Evolutionary conservation across 73 alveolate species (phyloP), one percentile per base, ranked within the genome.

Genomic region (Stentor coeruleus): DNA sequence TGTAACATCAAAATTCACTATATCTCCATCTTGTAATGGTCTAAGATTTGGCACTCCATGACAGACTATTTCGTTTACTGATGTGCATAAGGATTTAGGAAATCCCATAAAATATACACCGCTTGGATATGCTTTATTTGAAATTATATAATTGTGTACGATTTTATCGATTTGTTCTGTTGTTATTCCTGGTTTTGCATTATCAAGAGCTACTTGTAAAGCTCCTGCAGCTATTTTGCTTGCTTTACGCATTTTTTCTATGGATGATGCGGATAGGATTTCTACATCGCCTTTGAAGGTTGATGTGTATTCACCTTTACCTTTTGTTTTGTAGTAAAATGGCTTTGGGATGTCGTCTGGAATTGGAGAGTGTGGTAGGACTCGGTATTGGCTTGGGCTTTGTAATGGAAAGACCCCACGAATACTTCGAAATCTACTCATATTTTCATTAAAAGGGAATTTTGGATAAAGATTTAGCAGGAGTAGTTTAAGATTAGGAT

Each of bases 31-130:
- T 39, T 89, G 88, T 14, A 96, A 84, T n/a, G 95, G 93, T 49
- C 98, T 82, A 35, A 58, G 76, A 81, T 95, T 95, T 36, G 99
- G 99, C 38, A 95, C 88, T 35, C 99, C 99, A 85, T 88, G 98
- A 82, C 98, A 92, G 0, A 95, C 90, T 0, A 95, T 98, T 81
- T 96, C 99, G 88, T 95, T 95, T 4, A 93, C 98, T 35, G 93
- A 83, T 3, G 98, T 92, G 87, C 99, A 96, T 3, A 93, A 97
- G 83, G 95, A 84, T 83, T 95, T 95, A 26, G 99, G 99, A 85
- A 96, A 96, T 59, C 92, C 94, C 93, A 83, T 82, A 84, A 86
- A 97, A 85, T 91, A 97, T 38, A 96, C 86, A 26, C 98, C 97
- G 30, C 98, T 86, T 14, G 99, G 99, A 86, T 90, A 95, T 15